A percentile compares a stretch with the other conserved stretches of the same genome.
Conservation (phyloP, 148 eudicot species). For the Suaeda aralocaspica region DNA sequence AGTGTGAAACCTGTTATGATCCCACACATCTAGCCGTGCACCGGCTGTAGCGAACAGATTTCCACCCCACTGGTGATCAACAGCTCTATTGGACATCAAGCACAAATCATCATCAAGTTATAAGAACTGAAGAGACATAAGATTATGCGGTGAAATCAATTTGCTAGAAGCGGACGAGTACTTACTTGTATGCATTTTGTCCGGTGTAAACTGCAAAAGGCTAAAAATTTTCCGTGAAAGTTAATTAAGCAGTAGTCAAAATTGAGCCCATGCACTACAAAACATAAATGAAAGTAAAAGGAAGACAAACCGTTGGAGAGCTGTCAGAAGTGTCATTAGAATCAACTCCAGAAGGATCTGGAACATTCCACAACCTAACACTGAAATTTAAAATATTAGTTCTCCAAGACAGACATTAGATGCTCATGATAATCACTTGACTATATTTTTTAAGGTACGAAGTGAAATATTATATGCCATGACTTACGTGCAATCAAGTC, state of each 20-base stretch:
- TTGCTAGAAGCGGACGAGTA: neutral
- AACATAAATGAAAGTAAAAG: neutral
- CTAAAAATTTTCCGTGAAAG: slow-evolving; percentile 38
- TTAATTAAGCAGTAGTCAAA: neutral
- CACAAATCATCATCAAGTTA: slow-evolving; percentile 7
- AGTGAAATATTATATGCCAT: neutral
- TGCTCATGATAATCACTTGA: neutral
- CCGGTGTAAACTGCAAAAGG: slow-evolving; percentile 63
- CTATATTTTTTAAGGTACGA: neutral
- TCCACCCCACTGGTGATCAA: slow-evolving; percentile 93
- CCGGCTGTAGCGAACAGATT: slow-evolving; percentile 93
- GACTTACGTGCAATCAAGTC: slow-evolving; percentile 91
- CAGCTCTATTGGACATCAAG: slow-evolving; percentile 47
- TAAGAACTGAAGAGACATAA: neutral
- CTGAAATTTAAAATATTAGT: slow-evolving; percentile 36
- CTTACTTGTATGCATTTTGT: slow-evolving; percentile 76
- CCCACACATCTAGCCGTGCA: slow-evolving; percentile 95
- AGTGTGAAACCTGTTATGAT: slow-evolving; percentile 71
- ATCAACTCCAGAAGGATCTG: slow-evolving; percentile 45
- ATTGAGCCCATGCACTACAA: neutral
- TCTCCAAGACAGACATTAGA: neutral
- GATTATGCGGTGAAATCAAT: neutral
- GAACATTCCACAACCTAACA: slow-evolving; percentile 87
- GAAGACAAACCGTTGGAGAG: slow-evolving; percentile 42
- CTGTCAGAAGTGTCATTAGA: slow-evolving; percentile 34